These are phyloP conservation scores for Penicillium sp. DNA, from an alignment of 2,329 filamentous ascomycete genomes.

Conservation along the genomic window DNA sequence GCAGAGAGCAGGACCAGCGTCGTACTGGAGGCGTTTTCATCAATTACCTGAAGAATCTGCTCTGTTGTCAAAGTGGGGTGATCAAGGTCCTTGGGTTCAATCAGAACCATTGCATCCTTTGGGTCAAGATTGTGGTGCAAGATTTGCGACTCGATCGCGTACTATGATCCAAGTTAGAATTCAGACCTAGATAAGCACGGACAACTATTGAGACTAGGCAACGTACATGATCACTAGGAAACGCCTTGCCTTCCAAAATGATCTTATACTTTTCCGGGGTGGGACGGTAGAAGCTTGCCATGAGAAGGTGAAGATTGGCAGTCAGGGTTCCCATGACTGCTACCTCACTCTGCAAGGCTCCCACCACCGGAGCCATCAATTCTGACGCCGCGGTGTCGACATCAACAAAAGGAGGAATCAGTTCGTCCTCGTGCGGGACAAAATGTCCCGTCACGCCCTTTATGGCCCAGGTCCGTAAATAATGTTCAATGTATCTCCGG, in stretches of 20 bases:
- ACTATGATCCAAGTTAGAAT: slow-evolving; percentile 49
- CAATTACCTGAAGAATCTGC: slow-evolving; percentile 70
- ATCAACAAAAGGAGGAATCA: slow-evolving; percentile 72
- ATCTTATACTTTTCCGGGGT: slow-evolving; percentile 69
- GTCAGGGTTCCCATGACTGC: slow-evolving; percentile 88
- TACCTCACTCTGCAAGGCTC: slow-evolving; percentile 70
- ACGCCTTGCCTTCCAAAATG: slow-evolving; percentile 85
- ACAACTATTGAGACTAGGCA: not conserved
- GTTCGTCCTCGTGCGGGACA: slow-evolving; percentile 64
- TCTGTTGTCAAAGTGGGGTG: slow-evolving; percentile 67
- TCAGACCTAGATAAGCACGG: not conserved
- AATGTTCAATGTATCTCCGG: slow-evolving; percentile 65
- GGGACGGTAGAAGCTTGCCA: slow-evolving; percentile 81
- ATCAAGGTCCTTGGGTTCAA: slow-evolving; percentile 60
- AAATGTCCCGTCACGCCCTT: slow-evolving; percentile 88
- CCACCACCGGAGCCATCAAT: slow-evolving; percentile 72
- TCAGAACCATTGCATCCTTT: slow-evolving; percentile 68
- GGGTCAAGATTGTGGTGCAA: slow-evolving; percentile 68
- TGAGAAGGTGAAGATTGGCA: slow-evolving; percentile 75
- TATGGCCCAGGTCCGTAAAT: slow-evolving; percentile 79
- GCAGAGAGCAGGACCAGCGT: slow-evolving; percentile 80
- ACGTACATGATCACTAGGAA: slow-evolving; percentile 78
- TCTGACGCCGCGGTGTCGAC: slow-evolving; percentile 73
- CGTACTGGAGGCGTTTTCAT: slow-evolving; percentile 69
- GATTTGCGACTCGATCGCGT: slow-evolving; percentile 81